Conservation (phyloP, 331 rosid genomes). For the Malus hybrid region DNA sequence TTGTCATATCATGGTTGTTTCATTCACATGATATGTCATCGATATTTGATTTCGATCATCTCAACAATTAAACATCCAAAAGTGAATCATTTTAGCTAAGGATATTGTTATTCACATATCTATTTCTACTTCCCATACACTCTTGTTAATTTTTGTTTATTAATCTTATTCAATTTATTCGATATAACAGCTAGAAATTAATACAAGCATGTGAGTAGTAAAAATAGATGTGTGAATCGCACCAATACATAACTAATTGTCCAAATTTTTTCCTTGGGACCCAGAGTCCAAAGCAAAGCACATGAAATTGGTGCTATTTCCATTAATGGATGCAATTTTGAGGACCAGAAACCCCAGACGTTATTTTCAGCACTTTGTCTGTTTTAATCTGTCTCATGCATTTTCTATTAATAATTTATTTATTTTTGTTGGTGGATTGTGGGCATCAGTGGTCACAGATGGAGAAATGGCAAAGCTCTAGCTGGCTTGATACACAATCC, state of each 20-base stretch:
- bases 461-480: background rate
- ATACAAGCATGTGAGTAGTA: accelerated
- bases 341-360: background rate
- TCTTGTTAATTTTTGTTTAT: no score
- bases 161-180: no score
- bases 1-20: no score
- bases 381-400: background rate
- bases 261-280: background rate
- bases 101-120: no score
- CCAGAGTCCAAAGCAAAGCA: background rate
- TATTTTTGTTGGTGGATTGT: background rate
- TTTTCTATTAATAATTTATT: background rate
- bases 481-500: background rate
- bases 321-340: background rate
- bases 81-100: no score
- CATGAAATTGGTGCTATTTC: background rate
- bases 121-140: no score
- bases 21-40: no score
- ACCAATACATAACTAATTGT: no score
- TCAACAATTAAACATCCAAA: no score
- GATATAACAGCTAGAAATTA: accelerated
- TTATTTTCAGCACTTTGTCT: background rate
- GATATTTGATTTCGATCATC: no score
- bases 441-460: background rate
- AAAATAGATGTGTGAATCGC: no score